Evolutionary conservation across 1,284 basidiomycete species (phyloP), one percentile per base, ranked within the genome.

Genomic region (Apiotrichum brassicae): DNA sequence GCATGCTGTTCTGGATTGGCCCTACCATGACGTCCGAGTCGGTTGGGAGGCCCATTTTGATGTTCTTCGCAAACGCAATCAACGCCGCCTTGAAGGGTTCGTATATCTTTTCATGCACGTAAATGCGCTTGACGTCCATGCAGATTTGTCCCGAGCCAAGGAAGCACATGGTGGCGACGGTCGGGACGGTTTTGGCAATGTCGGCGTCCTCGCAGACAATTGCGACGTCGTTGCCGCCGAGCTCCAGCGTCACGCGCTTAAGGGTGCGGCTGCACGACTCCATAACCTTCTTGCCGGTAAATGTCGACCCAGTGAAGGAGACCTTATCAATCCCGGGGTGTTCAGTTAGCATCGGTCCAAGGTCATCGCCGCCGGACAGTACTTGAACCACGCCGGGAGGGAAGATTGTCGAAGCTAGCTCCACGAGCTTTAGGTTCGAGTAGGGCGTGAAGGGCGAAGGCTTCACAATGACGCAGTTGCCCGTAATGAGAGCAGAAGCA

Each of bases 331-430:
- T 62, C 26, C 54, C 46, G 4, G 63, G 62, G 57, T 71, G 65
- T 54, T 66, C 68, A 20, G 61, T 65, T 34, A 71, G 58, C 53
- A 71, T 68, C 35, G 71, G 60, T 25, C 71, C 71, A 28, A 69
- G 62, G 59, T 68, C 56, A 37, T 59, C 56, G 14, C 70, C 64
- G 24, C 68, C 68, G 51, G 90, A 89, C 35, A 98, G 82, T 45
- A 95, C 80, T 72, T 98, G 97, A 69, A 98, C 83, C 41, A 97
- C 93, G 45, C 95, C 95, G 42, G 87, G 82, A 11, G 95, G 94
- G 47, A 98, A 48, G 46, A 53, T 42, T 13, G 7, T 77, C 28
- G 93, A 92, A 9, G 92, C 93, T 48, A 90, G 83, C 46, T 81
- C 79, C 12, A 84, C 82, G 22, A 95, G 81, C 85, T 71, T 95